Evolutionary conservation across 2,329 filamentous ascomycete species (phyloP).

Genomic region (Epichloe bromicola): DNA sequence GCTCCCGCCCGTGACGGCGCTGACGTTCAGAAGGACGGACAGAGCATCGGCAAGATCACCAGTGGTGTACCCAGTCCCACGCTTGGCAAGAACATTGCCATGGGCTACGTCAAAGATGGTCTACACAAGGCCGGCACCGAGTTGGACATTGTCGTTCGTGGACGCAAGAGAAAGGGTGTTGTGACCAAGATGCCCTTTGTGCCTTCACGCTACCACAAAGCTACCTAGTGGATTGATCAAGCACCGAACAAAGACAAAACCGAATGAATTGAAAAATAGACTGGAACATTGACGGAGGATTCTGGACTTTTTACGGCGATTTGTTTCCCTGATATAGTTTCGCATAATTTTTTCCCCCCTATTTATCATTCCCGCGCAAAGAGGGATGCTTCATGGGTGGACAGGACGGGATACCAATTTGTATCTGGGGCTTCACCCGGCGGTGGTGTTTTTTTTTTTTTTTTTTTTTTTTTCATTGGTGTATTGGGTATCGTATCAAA

Average conservation of each 20-base stretch:
- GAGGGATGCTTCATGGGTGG: slow-evolving; percentile 7
- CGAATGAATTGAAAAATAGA: not conserved
- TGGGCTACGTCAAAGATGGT: slow-evolving; percentile 80
- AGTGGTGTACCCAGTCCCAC: slow-evolving; percentile 84
- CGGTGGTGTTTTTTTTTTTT: not conserved
- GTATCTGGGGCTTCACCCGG: too few species aligned
- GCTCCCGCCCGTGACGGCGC: slow-evolving; percentile 85
- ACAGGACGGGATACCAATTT: too few species aligned
- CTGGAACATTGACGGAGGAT: not conserved
- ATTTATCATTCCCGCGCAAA: slow-evolving; percentile 8
- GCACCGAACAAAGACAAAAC: not conserved
- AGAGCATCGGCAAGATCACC: slow-evolving; percentile 68
- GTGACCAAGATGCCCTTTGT: slow-evolving; percentile 88
- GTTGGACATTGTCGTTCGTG: slow-evolving; percentile 64
- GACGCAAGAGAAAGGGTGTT: slow-evolving; percentile 58
- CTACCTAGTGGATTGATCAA: not conserved
- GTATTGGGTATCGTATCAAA: too few species aligned
- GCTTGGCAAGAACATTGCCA: slow-evolving; percentile 81
- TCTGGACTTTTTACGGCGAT: not conserved
- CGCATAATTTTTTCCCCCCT: too few species aligned
- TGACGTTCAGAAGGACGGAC: slow-evolving; percentile 53
- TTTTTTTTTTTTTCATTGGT: too few species aligned
- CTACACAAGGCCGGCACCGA: slow-evolving; percentile 76
- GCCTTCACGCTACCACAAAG: slow-evolving; percentile 55
- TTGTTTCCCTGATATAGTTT: not conserved